phyloP scores from a whole-genome alignment of 192 early-diverging fungal species.

The Coemansia brasiliensis region DNA sequence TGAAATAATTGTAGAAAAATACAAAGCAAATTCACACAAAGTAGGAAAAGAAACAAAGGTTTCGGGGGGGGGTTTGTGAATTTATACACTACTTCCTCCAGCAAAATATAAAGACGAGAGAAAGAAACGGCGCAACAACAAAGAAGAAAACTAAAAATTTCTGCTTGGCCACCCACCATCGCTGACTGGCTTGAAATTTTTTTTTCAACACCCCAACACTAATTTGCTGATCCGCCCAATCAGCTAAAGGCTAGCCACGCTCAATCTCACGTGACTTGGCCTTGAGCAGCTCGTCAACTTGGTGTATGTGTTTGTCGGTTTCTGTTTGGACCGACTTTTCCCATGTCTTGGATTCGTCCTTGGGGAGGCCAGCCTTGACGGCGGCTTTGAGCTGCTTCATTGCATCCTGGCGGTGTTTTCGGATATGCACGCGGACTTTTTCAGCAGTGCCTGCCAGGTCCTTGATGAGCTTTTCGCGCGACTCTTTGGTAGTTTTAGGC shows the following conservation, averaged over 20 bases:
- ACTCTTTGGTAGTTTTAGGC: conserved; percentile 81
- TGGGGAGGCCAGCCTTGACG: conserved; percentile 53
- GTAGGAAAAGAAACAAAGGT: not conserved
- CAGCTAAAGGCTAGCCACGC: conserved; percentile 7
- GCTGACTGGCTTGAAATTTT: conserved; percentile 14
- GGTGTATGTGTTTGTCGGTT: conserved; percentile 65
- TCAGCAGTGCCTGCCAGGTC: conserved; percentile 62
- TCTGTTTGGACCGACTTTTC: conserved; percentile 66
- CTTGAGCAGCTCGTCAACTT: conserved; percentile 65
- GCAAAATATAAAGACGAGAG: conserved; percentile 3
- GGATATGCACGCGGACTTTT: conserved; percentile 65
- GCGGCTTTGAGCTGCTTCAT: conserved; percentile 74
- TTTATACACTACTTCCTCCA: not conserved
- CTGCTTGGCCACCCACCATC: conserved; percentile 2
- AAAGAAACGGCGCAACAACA: conserved; percentile 1
- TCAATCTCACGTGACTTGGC: conserved; percentile 72
- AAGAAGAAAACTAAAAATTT: conserved; percentile 4
- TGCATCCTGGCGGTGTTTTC: conserved; percentile 68
- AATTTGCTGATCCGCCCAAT: conserved; percentile 10
- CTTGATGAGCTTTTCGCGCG: conserved; percentile 71
- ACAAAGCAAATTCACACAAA: not conserved
- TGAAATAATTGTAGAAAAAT: not conserved
- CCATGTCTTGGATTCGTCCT: conserved; percentile 58
- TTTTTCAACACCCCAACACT: conserved; percentile 5
- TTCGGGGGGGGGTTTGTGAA: too few species aligned